A percentile compares a stretch with the other conserved stretches of the same genome.
phyloP scores from a whole-genome alignment of 1,284 basidiomycete species.

The Ganoderma sp. region DNA sequence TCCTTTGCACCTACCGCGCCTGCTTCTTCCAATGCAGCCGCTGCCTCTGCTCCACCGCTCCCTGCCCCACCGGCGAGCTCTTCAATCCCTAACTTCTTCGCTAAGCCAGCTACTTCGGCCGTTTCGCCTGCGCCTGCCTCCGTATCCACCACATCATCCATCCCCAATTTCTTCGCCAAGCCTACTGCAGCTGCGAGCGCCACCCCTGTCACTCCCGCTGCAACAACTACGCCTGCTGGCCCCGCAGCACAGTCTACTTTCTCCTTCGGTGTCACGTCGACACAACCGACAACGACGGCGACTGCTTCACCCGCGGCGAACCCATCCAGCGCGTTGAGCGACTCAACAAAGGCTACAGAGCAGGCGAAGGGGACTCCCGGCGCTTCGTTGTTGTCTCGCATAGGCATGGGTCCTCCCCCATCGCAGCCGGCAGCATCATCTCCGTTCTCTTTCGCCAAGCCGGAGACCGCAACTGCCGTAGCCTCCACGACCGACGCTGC shows the following conservation, averaged over 20 bases:
- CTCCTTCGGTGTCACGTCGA: constrained; percentile 24
- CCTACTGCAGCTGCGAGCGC: constrained; percentile 13
- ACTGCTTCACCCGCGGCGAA: constrained; percentile 13
- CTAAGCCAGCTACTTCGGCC: constrained; percentile 22
- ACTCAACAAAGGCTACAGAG: constrained; percentile 19
- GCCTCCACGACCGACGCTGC: constrained; percentile 12
- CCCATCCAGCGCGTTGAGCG: constrained; percentile 13
- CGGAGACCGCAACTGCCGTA: constrained; percentile 22
- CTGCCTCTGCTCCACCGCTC: constrained; percentile 22
- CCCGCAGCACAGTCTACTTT: constrained; percentile 24
- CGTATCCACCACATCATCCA: constrained; percentile 17
- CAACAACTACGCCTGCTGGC: constrained; percentile 7
- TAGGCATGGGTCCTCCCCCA: constrained; percentile 31
- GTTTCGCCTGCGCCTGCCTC: constrained; percentile 10
- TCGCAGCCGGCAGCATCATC: constrained; percentile 20
- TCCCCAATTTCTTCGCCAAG: constrained; percentile 37
- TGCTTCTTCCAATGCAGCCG: constrained; percentile 12
- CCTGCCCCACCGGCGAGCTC: constrained; percentile 14
- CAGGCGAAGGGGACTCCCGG: constrained; percentile 30
- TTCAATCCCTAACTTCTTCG: constrained; percentile 35
- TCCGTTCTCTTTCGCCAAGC: constrained; percentile 30
- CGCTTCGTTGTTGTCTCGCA: constrained; percentile 31
- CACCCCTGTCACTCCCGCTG: neutral
- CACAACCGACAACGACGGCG: constrained; percentile 10
- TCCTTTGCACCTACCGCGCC: constrained; percentile 26